Evolutionary conservation across 805 yeast species (phyloP), one percentile per base, ranked within the genome.

Genomic region (Candida ulmi): DNA sequence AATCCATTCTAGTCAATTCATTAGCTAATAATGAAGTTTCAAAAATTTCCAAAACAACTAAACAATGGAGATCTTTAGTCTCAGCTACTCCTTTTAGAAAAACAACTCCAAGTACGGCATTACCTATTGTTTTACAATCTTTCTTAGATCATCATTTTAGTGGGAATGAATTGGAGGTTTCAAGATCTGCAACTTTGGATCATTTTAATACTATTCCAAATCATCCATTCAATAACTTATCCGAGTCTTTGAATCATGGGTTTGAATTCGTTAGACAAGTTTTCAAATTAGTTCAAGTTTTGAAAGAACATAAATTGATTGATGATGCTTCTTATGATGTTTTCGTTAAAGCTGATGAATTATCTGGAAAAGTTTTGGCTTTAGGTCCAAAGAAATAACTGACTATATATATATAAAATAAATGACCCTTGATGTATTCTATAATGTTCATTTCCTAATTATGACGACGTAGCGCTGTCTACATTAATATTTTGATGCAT

Each of bases 41-140:
- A 39, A 79, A 86, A 53, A 52, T 69, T 9, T 57, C 63, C 1
- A 63, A 63, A 39, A 54, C 64, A 5, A 74, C 71, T 46, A 45
- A 54, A 15, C 71, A 74, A 3, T 88, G 96, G 96, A 62, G 68
- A 35, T 45, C 62, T 8, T 59, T 88, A 33, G 74, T 76, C 62
- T 11, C 68, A 73, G 43, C 51, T 83, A n/a, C n/a, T 37, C 95
- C 95, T 11, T 86, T 84, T 52, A 72, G 67, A 42, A 57, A 55
- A 21, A 65, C 66, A 31, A 58, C 76, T 25, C 81, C 85, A 43
- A 81, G 71, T 52, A 78, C 87, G 1, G 63, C 83, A 12, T 57
- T 80, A 51, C 91, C 85, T 8, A 69, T 83, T 11, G 65, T 81
- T 4, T 63, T 73, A 6, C 78, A 78, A 50, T 62, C 74, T 2